Evolutionary conservation across 116 monocot genomes (phyloP).

Genomic region (Posidonia oceanica): DNA sequence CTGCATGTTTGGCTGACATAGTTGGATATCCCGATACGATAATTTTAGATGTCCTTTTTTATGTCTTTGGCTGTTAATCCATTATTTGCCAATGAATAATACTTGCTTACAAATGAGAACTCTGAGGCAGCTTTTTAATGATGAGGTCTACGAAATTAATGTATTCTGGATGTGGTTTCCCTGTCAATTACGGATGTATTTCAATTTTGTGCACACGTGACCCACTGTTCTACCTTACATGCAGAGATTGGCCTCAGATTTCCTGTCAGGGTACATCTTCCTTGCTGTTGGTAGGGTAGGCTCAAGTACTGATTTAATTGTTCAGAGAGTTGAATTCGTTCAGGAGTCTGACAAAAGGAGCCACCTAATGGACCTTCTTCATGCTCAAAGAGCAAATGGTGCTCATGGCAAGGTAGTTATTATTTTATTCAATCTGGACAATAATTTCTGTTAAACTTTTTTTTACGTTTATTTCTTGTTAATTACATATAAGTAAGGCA

Average conservation of each 20-base stretch:
- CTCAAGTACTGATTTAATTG: constrained; percentile 74
- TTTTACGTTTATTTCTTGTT: too few relatives aligned
- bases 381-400: constrained; percentile 58
- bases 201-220: neutral
- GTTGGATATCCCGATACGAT: too few relatives aligned
- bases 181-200: too few relatives aligned
- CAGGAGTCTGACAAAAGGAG: constrained; percentile 61
- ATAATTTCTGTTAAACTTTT: neutral
- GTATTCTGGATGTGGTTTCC: too few relatives aligned
- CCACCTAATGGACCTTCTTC: constrained; percentile 80
- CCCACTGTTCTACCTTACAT: neutral
- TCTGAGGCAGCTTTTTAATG: too few relatives aligned
- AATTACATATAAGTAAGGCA: too few relatives aligned
- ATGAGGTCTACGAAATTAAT: too few relatives aligned
- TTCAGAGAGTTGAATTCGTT: constrained; percentile 77
- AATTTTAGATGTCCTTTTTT: too few relatives aligned
- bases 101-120: too few relatives aligned
- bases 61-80: too few relatives aligned
- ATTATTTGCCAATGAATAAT: too few relatives aligned
- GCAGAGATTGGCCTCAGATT: constrained; percentile 77
- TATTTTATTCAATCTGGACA: neutral
- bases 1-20: too few relatives aligned
- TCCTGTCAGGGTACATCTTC: constrained; percentile 62
- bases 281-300: constrained; percentile 84
- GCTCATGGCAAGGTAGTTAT: constrained; percentile 38